Conservation (phyloP, 164 flowering plant species). For the Vitis labrusca region DNA sequence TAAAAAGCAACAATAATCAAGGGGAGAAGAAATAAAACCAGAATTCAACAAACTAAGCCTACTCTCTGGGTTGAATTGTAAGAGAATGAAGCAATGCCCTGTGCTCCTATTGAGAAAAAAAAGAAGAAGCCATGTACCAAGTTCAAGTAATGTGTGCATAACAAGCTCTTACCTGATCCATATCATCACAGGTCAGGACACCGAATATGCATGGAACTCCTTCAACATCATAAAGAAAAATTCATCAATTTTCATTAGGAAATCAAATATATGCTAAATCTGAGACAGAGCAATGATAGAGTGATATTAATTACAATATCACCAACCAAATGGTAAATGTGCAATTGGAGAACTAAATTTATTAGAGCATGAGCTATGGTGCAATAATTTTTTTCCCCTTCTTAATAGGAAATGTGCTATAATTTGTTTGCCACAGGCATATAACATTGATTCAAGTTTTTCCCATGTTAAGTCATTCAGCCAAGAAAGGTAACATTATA, state of each 20-base stretch:
- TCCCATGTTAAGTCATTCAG: too few relatives aligned
- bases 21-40: not conserved
- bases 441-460: too few relatives aligned
- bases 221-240: slow-evolving; percentile 28
- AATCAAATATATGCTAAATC: not conserved
- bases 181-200: slow-evolving; percentile 84
- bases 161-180: slow-evolving; percentile 80
- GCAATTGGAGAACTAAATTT: not conserved
- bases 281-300: not conserved
- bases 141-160: not conserved
- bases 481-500: too few relatives aligned
- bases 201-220: slow-evolving; percentile 97
- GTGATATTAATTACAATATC: not conserved
- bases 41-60: not conserved
- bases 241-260: not conserved
- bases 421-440: too few relatives aligned
- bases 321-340: not conserved
- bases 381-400: too few relatives aligned
- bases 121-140: too few relatives aligned
- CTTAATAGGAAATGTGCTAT: too few relatives aligned
- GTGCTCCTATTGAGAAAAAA: not conserved
- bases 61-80: not conserved
- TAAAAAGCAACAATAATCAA: not conserved
- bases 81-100: not conserved
- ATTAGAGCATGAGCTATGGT: not conserved